Conservation (phyloP, 331 rosid species). For the Malus hybrid region DNA sequence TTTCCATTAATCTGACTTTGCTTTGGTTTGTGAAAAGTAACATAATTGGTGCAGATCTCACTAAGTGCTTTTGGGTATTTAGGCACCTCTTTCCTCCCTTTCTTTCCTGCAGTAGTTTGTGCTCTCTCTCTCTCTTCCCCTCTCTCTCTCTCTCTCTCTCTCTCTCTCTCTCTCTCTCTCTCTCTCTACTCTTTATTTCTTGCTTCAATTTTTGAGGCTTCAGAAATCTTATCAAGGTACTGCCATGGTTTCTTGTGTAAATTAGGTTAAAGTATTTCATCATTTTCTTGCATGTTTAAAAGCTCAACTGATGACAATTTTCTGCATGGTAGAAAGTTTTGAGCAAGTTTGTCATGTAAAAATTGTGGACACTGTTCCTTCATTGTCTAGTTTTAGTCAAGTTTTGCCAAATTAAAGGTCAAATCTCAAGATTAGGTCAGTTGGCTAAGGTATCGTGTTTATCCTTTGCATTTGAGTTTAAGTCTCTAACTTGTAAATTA, state of each 20-base stretch:
- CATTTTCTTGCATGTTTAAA: background rate
- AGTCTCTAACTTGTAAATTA: too few species aligned
- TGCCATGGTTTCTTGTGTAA: background rate
- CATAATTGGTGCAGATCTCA: background rate
- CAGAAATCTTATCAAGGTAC: background rate
- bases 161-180: background rate
- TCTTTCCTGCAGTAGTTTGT: background rate
- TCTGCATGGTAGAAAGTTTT: background rate
- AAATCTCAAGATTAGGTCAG: too few species aligned
- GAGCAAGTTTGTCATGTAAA: background rate
- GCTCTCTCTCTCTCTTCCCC: background rate
- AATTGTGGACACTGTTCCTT: background rate
- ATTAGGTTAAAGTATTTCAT: background rate
- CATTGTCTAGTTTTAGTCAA: too few species aligned
- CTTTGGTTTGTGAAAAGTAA: conserved; percentile 9
- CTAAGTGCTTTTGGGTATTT: conserved; percentile 3
- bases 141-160: background rate
- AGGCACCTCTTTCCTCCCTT: conserved; percentile 1
- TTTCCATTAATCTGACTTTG: conserved; percentile 6
- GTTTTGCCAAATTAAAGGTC: too few species aligned
- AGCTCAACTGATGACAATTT: background rate
- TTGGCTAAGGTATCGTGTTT: too few species aligned
- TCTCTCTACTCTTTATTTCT: background rate
- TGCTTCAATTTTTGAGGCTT: background rate
- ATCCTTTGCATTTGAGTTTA: too few species aligned